These are phyloP conservation scores for Psilocybe cyanescens DNA, from an alignment of 768 basidiomycete genomes.

Conservation along the genomic window DNA sequence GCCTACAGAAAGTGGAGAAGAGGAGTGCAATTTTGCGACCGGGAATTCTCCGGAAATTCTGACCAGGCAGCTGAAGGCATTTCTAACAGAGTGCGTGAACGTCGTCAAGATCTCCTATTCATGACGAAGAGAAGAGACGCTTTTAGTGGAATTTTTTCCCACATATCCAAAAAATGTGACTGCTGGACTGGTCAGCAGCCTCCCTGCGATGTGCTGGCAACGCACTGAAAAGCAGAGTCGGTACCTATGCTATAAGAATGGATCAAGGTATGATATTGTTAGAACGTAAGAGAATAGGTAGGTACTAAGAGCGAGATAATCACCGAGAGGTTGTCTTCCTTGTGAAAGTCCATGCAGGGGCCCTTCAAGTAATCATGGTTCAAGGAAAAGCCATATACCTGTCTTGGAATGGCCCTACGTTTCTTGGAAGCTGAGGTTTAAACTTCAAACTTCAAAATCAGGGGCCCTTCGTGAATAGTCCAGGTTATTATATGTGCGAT, in stretches of 20 bases:
- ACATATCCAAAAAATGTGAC: not conserved
- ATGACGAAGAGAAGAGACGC: not conserved
- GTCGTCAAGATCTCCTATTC: not conserved
- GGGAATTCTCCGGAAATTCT: slow-evolving; percentile 6
- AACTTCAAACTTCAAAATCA: too few relatives aligned
- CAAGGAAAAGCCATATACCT: too few relatives aligned
- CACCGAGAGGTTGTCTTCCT: not conserved
- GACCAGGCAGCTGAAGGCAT: too few relatives aligned
- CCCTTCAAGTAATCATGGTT: too few relatives aligned
- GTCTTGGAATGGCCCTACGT: too few relatives aligned
- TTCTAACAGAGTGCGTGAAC: not conserved
- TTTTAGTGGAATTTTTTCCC: slow-evolving; percentile 4
- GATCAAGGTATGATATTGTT: slow-evolving; percentile 2
- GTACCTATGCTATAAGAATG: not conserved
- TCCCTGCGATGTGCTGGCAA: slow-evolving; percentile 19
- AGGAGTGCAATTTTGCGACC: not conserved
- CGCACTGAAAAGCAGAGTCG: not conserved
- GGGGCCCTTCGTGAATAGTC: too few relatives aligned
- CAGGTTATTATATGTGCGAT: too few relatives aligned
- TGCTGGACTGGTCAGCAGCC: slow-evolving; percentile 13
- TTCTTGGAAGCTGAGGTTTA: too few relatives aligned
- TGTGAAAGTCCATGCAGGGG: too few relatives aligned
- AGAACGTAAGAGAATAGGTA: not conserved
- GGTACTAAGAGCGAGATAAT: not conserved
- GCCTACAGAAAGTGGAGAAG: not conserved